Evolutionary conservation across 768 basidiomycete genomes (phyloP).

Genomic region (Amanita fuliginea): DNA sequence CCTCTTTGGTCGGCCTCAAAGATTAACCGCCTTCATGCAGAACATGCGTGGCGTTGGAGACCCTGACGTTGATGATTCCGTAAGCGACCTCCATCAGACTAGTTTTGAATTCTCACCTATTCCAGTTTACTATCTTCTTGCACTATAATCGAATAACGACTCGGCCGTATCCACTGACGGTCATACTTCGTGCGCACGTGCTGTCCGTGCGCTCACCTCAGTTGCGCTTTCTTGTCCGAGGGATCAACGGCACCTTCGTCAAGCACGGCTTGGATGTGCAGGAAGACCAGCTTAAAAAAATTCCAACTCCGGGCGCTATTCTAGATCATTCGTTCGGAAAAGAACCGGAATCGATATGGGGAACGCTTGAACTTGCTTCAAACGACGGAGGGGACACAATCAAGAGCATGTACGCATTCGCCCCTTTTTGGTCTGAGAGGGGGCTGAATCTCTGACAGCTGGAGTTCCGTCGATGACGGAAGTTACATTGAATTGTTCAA

Average conservation of each 20-base stretch:
- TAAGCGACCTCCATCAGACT: conserved; percentile 19
- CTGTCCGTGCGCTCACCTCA: conserved; percentile 59
- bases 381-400: conserved; percentile 31
- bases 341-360: conserved; percentile 56
- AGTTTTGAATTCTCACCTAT: background rate
- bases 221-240: conserved; percentile 61
- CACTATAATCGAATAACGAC: conserved; percentile 32
- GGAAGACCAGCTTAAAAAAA: conserved; percentile 62
- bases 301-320: conserved; percentile 34
- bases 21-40: conserved; percentile 56
- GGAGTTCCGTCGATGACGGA: conserved; percentile 52
- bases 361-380: conserved; percentile 44
- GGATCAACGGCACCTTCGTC: conserved; percentile 57
- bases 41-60: conserved; percentile 60
- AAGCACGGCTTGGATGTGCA: conserved; percentile 76
- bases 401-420: conserved; percentile 21
- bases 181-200: conserved; percentile 56
- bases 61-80: conserved; percentile 56
- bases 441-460: conserved; percentile 26
- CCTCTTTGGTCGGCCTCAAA: conserved; percentile 66
- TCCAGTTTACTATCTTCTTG: conserved; percentile 41
- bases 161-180: conserved; percentile 46
- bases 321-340: conserved; percentile 38
- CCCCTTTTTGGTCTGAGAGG: background rate
- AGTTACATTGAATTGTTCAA: conserved; percentile 51